phyloP scores from a whole-genome alignment of 2,329 filamentous ascomycete genomes.

The Pleoardoris graminearum region DNA sequence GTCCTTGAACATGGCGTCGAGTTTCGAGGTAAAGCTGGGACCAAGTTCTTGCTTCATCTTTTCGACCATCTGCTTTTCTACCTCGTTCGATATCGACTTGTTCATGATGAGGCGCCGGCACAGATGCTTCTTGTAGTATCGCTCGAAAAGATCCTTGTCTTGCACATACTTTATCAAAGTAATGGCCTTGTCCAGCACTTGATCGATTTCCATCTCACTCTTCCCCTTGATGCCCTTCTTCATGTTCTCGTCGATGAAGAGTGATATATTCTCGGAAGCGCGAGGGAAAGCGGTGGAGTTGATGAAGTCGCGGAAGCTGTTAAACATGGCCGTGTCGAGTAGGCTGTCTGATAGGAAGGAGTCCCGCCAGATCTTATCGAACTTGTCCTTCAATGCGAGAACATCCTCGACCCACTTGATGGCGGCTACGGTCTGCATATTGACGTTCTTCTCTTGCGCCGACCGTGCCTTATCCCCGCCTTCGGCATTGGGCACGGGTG shows the following conservation, averaged over 20 bases:
- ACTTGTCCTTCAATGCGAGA: constrained; percentile 81
- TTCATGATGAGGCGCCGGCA: constrained; percentile 84
- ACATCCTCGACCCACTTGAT: constrained; percentile 97
- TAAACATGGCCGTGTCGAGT: constrained; percentile 79
- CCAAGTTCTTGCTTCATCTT: constrained; percentile 97
- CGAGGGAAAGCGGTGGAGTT: constrained; percentile 72
- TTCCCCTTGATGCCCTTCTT: constrained; percentile 93
- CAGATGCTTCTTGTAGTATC: constrained; percentile 97
- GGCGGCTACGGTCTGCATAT: constrained; percentile 81
- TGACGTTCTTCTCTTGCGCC: constrained; percentile 56
- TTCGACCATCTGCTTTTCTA: constrained; percentile 92
- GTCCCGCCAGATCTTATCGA: constrained; percentile 73
- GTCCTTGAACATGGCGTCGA: constrained; percentile 98
- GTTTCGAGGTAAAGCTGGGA: constrained; percentile 87
- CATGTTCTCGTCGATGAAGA: constrained; percentile 96
- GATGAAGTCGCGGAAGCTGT: constrained; percentile 91
- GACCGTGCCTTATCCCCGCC: constrained; percentile 56
- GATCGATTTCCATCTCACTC: constrained; percentile 84
- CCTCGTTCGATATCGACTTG: constrained; percentile 87
- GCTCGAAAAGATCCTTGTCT: constrained; percentile 93
- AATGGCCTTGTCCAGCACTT: constrained; percentile 85
- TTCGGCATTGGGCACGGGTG: constrained; percentile 43
- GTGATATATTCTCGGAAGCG: constrained; percentile 87
- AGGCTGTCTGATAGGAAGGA: constrained; percentile 77
- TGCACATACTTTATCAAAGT: constrained; percentile 82